Base-by-base conservation (phyloP, 2,329 filamentous ascomycete genomes). In the Hymenoscyphus fructigenus region DNA sequence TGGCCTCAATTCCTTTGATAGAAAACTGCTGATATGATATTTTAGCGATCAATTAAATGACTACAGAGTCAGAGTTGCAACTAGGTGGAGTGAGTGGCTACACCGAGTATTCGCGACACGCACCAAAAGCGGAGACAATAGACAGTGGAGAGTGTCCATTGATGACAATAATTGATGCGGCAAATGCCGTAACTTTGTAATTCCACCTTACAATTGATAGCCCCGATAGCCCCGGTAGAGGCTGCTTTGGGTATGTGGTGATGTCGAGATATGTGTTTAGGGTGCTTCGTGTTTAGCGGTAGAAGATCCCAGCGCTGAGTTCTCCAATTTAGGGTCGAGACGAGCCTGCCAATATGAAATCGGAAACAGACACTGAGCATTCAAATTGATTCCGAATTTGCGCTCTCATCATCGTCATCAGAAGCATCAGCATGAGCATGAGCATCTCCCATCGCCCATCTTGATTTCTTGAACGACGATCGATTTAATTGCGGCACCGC, bases 41-140 rank as follows among this genome's bases (percentile, higher is more conserved):
- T 23, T 23, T 26, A 53, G 47, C 12, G 47, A 23, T 23, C 47
- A 53, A 53, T 26, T 12, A 53, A 12, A 12, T 10, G 20, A 20
- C 47, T 26, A 12, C 20, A 53, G 20, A 53, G 47, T 53, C 47
- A 53, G 47, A 53, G 47, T 53, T 53, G 47, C 47, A 14, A 28
- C 23, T 10, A 53, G 47, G 20, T 53, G 47, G 47, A 26, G 47
- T 28, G 20, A 23, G 47, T 53, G 47, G 47, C 47, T 53, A 26
- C 44, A 26, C 47, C 20, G 47, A 26, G 20, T 53, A 26, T 23
- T 14, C 47, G 20, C 20, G 23, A 26, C 14, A 53, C 47, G 20
- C 20, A 53, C 47, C 47, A 53, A 23, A 53, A 26, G 47, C 47
- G 47, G 47, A 53, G 47, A 23, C 47, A 50, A 50, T 50, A 50